Evolutionary conservation across 176 grass and related monocot genomes (phyloP), one percentile per base, ranked within the genome.

Genomic region (Leersia perrieri): DNA sequence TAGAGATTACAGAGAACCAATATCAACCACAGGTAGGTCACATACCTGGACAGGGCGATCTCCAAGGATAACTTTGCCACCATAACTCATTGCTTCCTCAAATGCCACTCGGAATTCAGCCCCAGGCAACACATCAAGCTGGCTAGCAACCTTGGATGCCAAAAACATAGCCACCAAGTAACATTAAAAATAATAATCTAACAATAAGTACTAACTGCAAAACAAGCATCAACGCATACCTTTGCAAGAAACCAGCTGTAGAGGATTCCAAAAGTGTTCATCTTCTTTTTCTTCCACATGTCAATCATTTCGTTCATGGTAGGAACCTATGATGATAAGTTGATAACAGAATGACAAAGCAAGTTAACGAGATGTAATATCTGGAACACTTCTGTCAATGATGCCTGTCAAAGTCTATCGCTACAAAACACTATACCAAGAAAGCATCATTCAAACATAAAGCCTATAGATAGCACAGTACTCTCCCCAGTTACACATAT

Each of bases 181-280:
- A 63, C 70, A 81, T 80, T 33, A 68, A 78, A 49, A 64, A 40
- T 34, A 88, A 9, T 83, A 38, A 44, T 9, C 49, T 22, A 53
- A 53, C 49, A 51, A 38, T 36, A 69, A 76, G 38, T 33, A 80
- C 9, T 51, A 73, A 65, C 28, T 38, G 34, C 2, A 66, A 44
- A 70, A 34, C 62, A 76, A 83, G 44, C 13, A 74, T 65, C 29
- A 39, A 49, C 16, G 14, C 34, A 82, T 87, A 85, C 96, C 88
- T 95, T 99, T 33, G 96, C 92, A 82, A 99, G 96, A 83, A 99
- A 99, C 88, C 96, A 99, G 74, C 87, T 93, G 70, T 99, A 99
- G 40, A 99, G 81, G 79, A 99, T 99, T 14, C 96, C 92, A 65
- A 99, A 99, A 70, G 92, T 73, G 80, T 95, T 99, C 79, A 87